These are phyloP conservation scores for Phyllosticta citriasiana DNA, from an alignment of 2,329 filamentous ascomycete genomes.

Conservation along the genomic window DNA sequence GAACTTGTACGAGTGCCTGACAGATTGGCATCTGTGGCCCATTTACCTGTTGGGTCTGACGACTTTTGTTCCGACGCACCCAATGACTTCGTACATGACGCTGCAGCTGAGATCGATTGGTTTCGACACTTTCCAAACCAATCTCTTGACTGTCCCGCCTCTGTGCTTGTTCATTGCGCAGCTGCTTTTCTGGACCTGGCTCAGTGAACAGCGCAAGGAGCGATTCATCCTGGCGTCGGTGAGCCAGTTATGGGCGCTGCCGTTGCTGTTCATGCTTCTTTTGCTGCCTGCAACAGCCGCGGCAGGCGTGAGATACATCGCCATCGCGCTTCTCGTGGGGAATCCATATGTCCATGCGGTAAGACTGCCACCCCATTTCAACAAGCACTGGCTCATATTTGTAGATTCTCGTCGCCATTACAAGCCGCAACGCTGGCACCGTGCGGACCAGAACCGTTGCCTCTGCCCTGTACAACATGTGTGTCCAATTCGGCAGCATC, in stretches of 20 bases:
- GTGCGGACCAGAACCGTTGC: conserved; percentile 54
- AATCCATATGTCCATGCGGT: conserved; percentile 40
- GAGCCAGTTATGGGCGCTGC: conserved; percentile 33
- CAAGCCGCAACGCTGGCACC: conserved; percentile 51
- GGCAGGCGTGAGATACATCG: conserved; percentile 29
- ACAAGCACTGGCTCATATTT: not conserved
- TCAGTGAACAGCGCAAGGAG: conserved; percentile 41
- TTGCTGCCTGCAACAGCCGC: conserved; percentile 23
- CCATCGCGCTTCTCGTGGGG: conserved; percentile 29
- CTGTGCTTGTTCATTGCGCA: conserved; percentile 41
- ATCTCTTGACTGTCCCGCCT: conserved; percentile 33
- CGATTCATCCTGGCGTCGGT: conserved; percentile 39
- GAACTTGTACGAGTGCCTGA: conserved; percentile 41
- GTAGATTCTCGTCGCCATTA: conserved; percentile 48
- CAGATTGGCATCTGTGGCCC: conserved; percentile 47
- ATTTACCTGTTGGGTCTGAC: conserved; percentile 42
- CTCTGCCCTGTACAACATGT: conserved; percentile 52
- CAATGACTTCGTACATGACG: conserved; percentile 30
- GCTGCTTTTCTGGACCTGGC: conserved; percentile 39
- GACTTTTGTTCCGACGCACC: conserved; percentile 25
- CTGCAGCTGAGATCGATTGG: conserved; percentile 30
- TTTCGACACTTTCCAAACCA: conserved; percentile 33
- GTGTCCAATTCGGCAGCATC: conserved; percentile 31
- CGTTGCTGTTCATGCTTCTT: conserved; percentile 29
- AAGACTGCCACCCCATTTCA: not conserved